Evolutionary conservation across 2,329 filamentous ascomycete species (phyloP), one percentile per base, ranked within the genome.

Genomic region (Cladophialophora chaetospira): DNA sequence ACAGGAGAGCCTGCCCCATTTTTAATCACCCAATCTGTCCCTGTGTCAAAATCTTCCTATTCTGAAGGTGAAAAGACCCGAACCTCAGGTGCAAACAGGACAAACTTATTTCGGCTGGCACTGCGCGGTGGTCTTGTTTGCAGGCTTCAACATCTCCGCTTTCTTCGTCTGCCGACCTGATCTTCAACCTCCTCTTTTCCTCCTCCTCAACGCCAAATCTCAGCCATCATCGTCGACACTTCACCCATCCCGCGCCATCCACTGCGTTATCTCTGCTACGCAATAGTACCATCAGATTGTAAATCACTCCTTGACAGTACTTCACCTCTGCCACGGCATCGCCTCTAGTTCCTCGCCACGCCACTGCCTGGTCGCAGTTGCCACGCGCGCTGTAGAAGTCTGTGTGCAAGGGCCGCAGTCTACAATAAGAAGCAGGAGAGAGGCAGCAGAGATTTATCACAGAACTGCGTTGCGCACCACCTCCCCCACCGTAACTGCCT

Each of bases 331-430:
- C 44, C 51, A 42, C 47, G 42, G n/a, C 29, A 45, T 46, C 43
- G 44, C 44, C 54, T 53, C 51, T 60, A 60, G 58, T 54, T 44
- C 51, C 49, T 49, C 49, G 40, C 44, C 38, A 48, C 47, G 43
- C 40, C 31, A 33, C 49, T 57, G 29, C 53, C 44, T 50, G 38
- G 48, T 38, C 36, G 45, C 53, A 60, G 58, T 60, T 50, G 53
- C 57, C 57, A 51, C 53, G 15, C 38, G 40, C 53, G 55, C 58
- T 57, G 58, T 60, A 60, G 58, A 60, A 60, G 53, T 56, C 57
- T 56, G 44, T 50, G 40, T 52, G 42, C 36, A 11, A 21, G 36
- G 35, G 48, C 46, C 48, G 33, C 44, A 45, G 31, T 40, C 36
- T 48, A 51, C 48, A 51, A 38, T 51, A 50, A 35, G 42, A 52